Percentiles rank a stretch among this genome's conserved stretches.
Conservation (phyloP, 2,329 filamentous ascomycete species). For the Raffaelea arxii region DNA sequence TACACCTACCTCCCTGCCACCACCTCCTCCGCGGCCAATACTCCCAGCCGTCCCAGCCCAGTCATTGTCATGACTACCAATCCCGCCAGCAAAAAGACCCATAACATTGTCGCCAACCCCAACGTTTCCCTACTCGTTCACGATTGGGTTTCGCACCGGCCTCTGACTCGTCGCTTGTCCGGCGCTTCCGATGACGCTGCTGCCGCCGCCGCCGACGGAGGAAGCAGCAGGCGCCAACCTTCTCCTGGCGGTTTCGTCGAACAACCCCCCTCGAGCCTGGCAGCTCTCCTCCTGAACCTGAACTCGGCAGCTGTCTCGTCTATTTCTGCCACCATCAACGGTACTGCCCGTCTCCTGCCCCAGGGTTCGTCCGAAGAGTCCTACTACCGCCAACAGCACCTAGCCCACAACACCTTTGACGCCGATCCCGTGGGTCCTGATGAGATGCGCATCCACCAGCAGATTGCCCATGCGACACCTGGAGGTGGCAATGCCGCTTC, state of each 20-base stretch:
- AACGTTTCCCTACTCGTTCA: constrained; percentile 91
- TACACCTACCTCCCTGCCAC: constrained; percentile 90
- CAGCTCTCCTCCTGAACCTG: constrained; percentile 76
- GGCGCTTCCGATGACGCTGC: not conserved
- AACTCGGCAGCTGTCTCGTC: constrained; percentile 81
- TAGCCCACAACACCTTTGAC: constrained; percentile 87
- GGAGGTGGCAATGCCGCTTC: constrained; percentile 23
- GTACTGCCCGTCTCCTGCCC: constrained; percentile 66
- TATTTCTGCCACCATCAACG: constrained; percentile 90
- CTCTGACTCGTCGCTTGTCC: constrained; percentile 55
- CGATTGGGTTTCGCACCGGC: constrained; percentile 90
- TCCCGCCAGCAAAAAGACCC: constrained; percentile 65
- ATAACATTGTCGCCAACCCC: constrained; percentile 75
- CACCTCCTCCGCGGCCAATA: constrained; percentile 39
- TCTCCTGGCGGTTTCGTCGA: not conserved
- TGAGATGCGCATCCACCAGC: constrained; percentile 26
- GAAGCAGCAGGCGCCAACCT: not conserved
- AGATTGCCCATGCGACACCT: constrained; percentile 21
- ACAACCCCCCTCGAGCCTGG: constrained; percentile 60
- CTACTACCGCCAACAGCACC: constrained; percentile 74
- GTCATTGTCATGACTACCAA: constrained; percentile 94
- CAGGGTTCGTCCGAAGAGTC: constrained; percentile 69
- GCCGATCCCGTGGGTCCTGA: constrained; percentile 29
- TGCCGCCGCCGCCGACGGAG: too few species aligned
- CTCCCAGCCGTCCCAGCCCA: constrained; percentile 37